Evolutionary conservation across 345 rosid species (phyloP), one percentile per base, ranked within the genome.

Genomic region (Excoecaria agallocha): DNA sequence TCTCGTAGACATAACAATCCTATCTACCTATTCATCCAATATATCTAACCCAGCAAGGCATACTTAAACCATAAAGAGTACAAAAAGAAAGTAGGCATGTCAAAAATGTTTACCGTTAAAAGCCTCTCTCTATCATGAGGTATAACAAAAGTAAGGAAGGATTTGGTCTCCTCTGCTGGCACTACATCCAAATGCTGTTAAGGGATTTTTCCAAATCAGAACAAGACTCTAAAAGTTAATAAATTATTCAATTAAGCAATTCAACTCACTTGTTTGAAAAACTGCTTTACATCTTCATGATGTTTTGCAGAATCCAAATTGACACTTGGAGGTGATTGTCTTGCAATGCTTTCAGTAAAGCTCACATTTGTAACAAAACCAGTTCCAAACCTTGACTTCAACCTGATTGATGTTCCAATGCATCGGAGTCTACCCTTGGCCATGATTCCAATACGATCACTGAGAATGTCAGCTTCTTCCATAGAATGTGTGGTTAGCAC

Each of bases 361-460:
- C 93, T 92, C 45, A 92, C 80, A 68, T 83, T 92, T 59, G 93
- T 86, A 70, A 94, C 68, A 76, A 94, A 92, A 81, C 98, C 98
- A 38, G 97, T 88, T 13, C 97, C 98, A 25, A 92, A 94, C 72
- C 82, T 86, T 8, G 98, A 94, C 71, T 94, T 92, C 83, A 94
- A 84, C 87, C 94, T 85, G 82, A 87, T 94, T 41, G 97, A 89
- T 72, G 90, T 92, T 79, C 97, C 97, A 55, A 89, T 80, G 84
- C 98, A 94, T 74, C 89, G 89, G 60, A 94, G 94, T 81, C 92
- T 83, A 52, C 97, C 98, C 89, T 92, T 92, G 67, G 97, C 97
- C 98, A 94, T 89, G 63, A 92, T 94, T 75, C 92, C 92, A 52
- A 92, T 92, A 46, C 93, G 91, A 80, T 94, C 98, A 82, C 98